A percentile compares a stretch with the other conserved stretches of the same genome.
Evolutionary conservation across 352 stramenopile genomes (phyloP).

Genomic region (Discostella stelligera): DNA sequence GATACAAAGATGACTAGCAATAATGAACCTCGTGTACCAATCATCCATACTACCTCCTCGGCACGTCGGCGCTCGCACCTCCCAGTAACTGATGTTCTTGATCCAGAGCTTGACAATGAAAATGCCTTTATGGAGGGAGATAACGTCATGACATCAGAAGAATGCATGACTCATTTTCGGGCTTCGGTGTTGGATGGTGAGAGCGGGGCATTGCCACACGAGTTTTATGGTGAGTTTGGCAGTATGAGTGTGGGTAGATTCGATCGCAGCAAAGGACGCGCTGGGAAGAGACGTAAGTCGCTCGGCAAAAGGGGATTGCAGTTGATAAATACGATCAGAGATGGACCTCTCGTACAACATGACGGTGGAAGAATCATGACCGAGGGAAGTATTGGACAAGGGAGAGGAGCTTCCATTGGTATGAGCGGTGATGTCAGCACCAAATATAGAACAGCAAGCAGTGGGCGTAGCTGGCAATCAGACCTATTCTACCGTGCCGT

Average conservation of each 20-base stretch:
- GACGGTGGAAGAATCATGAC: conserved; percentile 15
- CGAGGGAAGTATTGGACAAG: conserved; percentile 4
- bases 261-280: conserved; percentile 43
- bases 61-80: conserved; percentile 70
- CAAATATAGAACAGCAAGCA: not conserved
- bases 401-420: not conserved
- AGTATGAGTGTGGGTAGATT: conserved; percentile 53
- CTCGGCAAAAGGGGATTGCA: conserved; percentile 18
- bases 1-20: conserved; percentile 1
- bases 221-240: conserved; percentile 55
- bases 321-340: conserved; percentile 11
- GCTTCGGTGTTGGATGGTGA: conserved; percentile 44
- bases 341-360: not conserved
- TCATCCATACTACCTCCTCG: conserved; percentile 57
- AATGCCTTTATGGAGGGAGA: conserved; percentile 54
- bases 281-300: conserved; percentile 19
- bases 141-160: conserved; percentile 54
- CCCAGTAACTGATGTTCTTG: conserved; percentile 37
- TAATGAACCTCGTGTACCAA: conserved; percentile 30
- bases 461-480: conserved; percentile 41
- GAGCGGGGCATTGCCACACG: conserved; percentile 62
- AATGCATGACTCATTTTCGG: conserved; percentile 58
- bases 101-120: conserved; percentile 43
- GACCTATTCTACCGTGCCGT: conserved; percentile 43
- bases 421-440: not conserved